Percentiles rank a stretch among this genome's conserved stretches.
phyloP scores from a whole-genome alignment of 495 filamentous ascomycete species.

The Paragyromitra xinjiangensis region DNA sequence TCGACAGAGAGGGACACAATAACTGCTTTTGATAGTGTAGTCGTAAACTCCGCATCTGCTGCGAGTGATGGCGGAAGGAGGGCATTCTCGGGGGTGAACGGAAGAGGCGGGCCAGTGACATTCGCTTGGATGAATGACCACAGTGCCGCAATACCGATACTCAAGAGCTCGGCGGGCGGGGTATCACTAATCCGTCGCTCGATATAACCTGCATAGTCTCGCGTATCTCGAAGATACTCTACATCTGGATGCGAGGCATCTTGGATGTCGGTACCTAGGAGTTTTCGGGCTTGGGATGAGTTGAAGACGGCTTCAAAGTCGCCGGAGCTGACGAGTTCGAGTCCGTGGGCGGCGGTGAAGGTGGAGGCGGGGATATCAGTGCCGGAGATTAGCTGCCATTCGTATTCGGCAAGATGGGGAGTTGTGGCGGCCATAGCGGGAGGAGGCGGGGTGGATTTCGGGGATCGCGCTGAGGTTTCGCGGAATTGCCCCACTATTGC shows the following conservation, averaged over 20 bases:
- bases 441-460: background rate
- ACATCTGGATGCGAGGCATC: slow-evolving; percentile 28
- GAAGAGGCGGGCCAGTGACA: slow-evolving; percentile 85
- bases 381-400: slow-evolving; percentile 52
- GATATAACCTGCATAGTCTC: slow-evolving; percentile 48
- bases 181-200: slow-evolving; percentile 8
- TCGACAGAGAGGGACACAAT: slow-evolving; percentile 75
- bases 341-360: slow-evolving; percentile 2
- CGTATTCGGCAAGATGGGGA: background rate
- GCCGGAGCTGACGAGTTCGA: slow-evolving; percentile 39
- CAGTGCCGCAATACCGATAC: slow-evolving; percentile 74
- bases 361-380: slow-evolving; percentile 15
- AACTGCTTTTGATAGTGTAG: slow-evolving; percentile 34
- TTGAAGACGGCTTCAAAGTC: slow-evolving; percentile 44
- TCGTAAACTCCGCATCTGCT: slow-evolving; percentile 55
- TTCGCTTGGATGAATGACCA: slow-evolving; percentile 89
- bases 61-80: slow-evolving; percentile 65
- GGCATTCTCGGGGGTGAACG: slow-evolving; percentile 63
- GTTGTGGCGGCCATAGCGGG: slow-evolving; percentile 14
- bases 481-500: slow-evolving; percentile 18
- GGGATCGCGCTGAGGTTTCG: background rate
- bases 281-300: background rate
- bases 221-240: slow-evolving; percentile 4
- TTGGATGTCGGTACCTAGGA: slow-evolving; percentile 29
- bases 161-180: slow-evolving; percentile 29